These are phyloP conservation scores for Neofusicoccum cordaticola DNA, from an alignment of 2,329 filamentous ascomycete genomes.

Conservation along the genomic window DNA sequence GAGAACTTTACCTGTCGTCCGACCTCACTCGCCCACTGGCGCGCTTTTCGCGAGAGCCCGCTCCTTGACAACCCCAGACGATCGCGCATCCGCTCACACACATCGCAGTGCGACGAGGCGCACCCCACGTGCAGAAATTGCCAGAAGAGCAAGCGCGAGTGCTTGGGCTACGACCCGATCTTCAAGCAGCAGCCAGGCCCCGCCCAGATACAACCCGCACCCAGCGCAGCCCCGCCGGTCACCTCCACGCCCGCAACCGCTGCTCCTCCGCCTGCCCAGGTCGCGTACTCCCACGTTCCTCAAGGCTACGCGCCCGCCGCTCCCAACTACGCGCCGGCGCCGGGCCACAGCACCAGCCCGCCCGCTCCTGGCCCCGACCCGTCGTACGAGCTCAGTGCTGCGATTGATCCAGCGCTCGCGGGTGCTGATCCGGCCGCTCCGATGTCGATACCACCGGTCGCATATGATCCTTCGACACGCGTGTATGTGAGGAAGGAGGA, in stretches of 20 bases:
- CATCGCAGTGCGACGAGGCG: conserved; percentile 82
- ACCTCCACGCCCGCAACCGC: conserved; percentile 30
- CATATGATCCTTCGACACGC: conserved; percentile 15
- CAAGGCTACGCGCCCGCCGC: conserved; percentile 46
- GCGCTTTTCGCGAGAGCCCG: neutral
- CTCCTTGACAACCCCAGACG: neutral
- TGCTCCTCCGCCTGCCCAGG: conserved; percentile 29
- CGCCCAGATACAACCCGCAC: conserved; percentile 69
- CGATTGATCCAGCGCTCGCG: conserved; percentile 67
- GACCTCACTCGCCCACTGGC: conserved; percentile 26
- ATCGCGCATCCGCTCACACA: neutral
- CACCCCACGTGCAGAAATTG: conserved; percentile 91
- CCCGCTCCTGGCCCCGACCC: conserved; percentile 34
- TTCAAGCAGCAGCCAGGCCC: conserved; percentile 73
- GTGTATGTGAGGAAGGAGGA: conserved; percentile 18
- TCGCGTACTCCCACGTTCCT: conserved; percentile 39
- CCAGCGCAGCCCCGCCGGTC: conserved; percentile 45
- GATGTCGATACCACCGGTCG: conserved; percentile 22
- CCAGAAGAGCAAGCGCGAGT: conserved; percentile 84
- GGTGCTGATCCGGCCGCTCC: conserved; percentile 30
- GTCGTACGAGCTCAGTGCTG: conserved; percentile 54
- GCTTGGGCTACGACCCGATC: conserved; percentile 81
- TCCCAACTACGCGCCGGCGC: conserved; percentile 34
- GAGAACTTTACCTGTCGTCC: conserved; percentile 32
- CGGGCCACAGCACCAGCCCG: conserved; percentile 24